Conservation (phyloP, 768 basidiomycete species). For the Scleroderma bovista region DNA sequence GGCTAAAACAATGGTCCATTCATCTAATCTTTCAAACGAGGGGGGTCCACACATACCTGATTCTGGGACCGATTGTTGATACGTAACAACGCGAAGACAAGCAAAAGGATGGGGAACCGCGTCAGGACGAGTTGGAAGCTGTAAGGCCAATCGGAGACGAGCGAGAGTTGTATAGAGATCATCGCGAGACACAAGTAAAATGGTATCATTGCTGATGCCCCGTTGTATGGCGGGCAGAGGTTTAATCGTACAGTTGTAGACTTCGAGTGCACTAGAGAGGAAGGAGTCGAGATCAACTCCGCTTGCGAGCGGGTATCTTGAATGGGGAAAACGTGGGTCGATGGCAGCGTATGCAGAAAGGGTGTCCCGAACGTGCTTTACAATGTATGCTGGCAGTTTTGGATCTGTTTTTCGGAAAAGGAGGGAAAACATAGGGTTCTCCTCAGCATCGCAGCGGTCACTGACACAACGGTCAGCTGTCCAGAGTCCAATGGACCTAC, state of each 20-base stretch:
- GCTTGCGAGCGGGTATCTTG: constrained; percentile 12
- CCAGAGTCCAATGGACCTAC: constrained; percentile 24
- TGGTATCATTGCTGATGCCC: constrained; percentile 25
- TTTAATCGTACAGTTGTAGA: constrained; percentile 36
- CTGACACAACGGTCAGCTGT: constrained; percentile 4
- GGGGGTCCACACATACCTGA: constrained; percentile 11
- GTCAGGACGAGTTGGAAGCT: constrained; percentile 21
- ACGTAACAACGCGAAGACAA: constrained; percentile 24
- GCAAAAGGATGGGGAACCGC: constrained; percentile 16
- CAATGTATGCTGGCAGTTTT: constrained; percentile 29
- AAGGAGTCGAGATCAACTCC: constrained; percentile 39
- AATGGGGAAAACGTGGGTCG: constrained; percentile 27
- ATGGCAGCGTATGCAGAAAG: constrained; percentile 43
- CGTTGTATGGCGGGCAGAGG: constrained; percentile 14
- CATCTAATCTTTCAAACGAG: not conserved
- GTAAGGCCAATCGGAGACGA: constrained; percentile 21
- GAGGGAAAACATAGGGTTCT: constrained; percentile 16
- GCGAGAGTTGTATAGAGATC: constrained; percentile 8
- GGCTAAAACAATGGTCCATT: not conserved
- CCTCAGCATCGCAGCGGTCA: constrained; percentile 7
- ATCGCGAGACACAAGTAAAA: constrained; percentile 13
- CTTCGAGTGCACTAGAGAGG: constrained; percentile 35
- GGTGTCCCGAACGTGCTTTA: constrained; percentile 37
- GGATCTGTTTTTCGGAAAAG: constrained; percentile 29
- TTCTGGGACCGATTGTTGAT: constrained; percentile 14